Evolutionary conservation across 148 eudicot species (phyloP).

Genomic region (Agrostemma githago): DNA sequence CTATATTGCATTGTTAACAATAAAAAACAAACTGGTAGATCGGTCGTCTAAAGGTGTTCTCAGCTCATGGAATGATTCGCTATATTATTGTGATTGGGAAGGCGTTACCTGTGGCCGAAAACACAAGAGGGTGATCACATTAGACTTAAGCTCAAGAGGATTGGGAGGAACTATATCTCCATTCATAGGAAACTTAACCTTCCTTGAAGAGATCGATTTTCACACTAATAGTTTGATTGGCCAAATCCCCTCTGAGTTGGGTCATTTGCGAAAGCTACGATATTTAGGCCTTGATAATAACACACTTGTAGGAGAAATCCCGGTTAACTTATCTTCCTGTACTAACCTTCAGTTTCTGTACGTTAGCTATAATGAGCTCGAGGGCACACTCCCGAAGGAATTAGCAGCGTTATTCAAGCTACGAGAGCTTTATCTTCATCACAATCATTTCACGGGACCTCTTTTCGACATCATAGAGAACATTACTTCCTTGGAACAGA

Average conservation of each 20-base stretch:
- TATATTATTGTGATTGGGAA: conserved; percentile 36
- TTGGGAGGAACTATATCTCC: conserved; percentile 34
- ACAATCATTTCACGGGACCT: conserved; percentile 30
- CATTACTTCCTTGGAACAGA: conserved; percentile 17
- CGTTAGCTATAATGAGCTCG: conserved; percentile 11
- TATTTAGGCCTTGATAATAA: conserved; percentile 20
- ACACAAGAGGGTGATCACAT: conserved; percentile 22
- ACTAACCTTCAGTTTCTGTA: conserved; percentile 15
- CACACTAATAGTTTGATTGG: conserved; percentile 29
- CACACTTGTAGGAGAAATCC: conserved; percentile 29
- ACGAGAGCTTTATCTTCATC: conserved; percentile 4
- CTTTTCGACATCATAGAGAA: conserved; percentile 32
- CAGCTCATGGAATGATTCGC: conserved; percentile 39
- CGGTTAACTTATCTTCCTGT: conserved; percentile 26
- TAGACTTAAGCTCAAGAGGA: conserved; percentile 20
- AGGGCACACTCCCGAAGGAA: conserved; percentile 30
- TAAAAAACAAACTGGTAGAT: conserved; percentile 23
- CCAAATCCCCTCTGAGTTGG: conserved; percentile 33
- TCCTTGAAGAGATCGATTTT: conserved; percentile 23
- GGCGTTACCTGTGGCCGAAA: conserved; percentile 33
- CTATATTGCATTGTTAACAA: conserved; percentile 27
- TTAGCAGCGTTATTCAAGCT: conserved; percentile 23
- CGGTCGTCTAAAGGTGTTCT: conserved; percentile 17
- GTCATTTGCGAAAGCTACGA: conserved; percentile 23
- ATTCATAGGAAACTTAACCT: conserved; percentile 37